Evolutionary conservation across 2,329 filamentous ascomycete species (phyloP).

Genomic region (Teratosphaeria destructans): DNA sequence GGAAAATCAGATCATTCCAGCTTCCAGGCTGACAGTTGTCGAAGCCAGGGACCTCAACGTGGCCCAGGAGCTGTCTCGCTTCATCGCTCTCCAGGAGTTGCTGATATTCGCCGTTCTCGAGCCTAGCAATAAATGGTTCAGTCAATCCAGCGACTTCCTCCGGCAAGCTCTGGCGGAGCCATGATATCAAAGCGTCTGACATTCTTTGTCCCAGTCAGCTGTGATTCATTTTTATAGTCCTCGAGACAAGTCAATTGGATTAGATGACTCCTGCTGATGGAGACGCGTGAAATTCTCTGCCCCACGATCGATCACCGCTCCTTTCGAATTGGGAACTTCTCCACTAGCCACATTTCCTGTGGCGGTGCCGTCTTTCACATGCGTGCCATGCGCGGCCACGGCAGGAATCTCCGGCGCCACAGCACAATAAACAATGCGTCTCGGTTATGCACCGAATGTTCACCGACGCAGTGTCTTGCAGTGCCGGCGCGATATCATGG

Average conservation of each 20-base stretch:
- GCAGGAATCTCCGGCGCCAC: not conserved
- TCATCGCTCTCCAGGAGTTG: conserved; percentile 29
- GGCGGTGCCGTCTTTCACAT: not conserved
- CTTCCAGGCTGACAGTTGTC: conserved; percentile 20
- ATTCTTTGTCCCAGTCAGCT: conserved; percentile 16
- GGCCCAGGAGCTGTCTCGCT: conserved; percentile 32
- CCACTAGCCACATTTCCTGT: not conserved
- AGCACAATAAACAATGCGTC: not conserved
- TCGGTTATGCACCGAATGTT: not conserved
- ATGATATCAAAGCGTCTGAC: conserved; percentile 33
- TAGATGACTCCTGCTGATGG: not conserved
- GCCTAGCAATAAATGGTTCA: conserved; percentile 26
- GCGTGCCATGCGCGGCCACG: not conserved
- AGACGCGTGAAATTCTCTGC: not conserved
- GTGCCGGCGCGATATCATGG: not conserved
- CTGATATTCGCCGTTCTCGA: conserved; percentile 35
- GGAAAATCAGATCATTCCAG: conserved; percentile 39
- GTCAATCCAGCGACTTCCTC: conserved; percentile 31
- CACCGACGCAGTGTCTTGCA: not conserved
- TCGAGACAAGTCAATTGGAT: not conserved
- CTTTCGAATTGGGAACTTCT: not conserved
- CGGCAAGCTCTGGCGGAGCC: conserved; percentile 32
- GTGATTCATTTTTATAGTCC: not conserved
- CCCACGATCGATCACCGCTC: not conserved
- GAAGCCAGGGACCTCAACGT: conserved; percentile 25